Percentiles rank a stretch among this genome's conserved stretches.
Conservation (phyloP, 1,139 yeast species). For the Sugiyamaella novakii region DNA sequence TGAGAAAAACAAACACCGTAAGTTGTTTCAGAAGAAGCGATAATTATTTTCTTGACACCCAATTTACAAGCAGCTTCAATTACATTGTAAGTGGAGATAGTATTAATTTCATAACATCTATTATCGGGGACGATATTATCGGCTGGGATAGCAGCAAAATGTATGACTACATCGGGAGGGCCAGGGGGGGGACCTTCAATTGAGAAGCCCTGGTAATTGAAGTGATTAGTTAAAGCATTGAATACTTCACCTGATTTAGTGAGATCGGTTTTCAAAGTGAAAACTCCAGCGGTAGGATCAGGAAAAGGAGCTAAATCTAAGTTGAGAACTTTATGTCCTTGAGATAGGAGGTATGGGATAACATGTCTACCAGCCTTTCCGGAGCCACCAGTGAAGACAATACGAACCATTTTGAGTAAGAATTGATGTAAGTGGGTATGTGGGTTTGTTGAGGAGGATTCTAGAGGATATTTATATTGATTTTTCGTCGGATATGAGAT, state of each 20-base stretch:
- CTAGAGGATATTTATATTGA: slow-evolving; percentile 1
- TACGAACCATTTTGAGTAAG: slow-evolving; percentile 18
- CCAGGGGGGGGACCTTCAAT: slow-evolving; percentile 22
- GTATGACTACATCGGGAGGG: slow-evolving; percentile 26
- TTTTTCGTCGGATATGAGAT: not conserved
- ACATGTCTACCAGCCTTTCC: slow-evolving; percentile 26
- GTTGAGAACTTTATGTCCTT: slow-evolving; percentile 24
- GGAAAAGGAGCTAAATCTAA: slow-evolving; percentile 24
- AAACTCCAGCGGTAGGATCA: slow-evolving; percentile 22
- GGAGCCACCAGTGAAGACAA: slow-evolving; percentile 26
- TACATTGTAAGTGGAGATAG: slow-evolving; percentile 29
- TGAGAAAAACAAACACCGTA: slow-evolving; percentile 30
- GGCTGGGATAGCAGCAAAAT: slow-evolving; percentile 26
- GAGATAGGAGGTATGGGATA: slow-evolving; percentile 22
- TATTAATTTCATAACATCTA: slow-evolving; percentile 26
- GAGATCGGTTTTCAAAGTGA: slow-evolving; percentile 23
- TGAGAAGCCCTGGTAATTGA: slow-evolving; percentile 20
- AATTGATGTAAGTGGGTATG: not conserved
- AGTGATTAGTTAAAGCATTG: slow-evolving; percentile 24
- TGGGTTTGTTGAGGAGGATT: not conserved
- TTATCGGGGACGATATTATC: slow-evolving; percentile 26
- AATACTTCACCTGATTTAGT: slow-evolving; percentile 25
- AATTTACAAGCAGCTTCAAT: slow-evolving; percentile 31
- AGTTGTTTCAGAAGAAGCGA: slow-evolving; percentile 31
- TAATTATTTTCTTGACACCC: slow-evolving; percentile 31